Evolutionary conservation across 306 rosid genomes (phyloP), one percentile per base, ranked within the genome.

Genomic region (Trifolium dubium): DNA sequence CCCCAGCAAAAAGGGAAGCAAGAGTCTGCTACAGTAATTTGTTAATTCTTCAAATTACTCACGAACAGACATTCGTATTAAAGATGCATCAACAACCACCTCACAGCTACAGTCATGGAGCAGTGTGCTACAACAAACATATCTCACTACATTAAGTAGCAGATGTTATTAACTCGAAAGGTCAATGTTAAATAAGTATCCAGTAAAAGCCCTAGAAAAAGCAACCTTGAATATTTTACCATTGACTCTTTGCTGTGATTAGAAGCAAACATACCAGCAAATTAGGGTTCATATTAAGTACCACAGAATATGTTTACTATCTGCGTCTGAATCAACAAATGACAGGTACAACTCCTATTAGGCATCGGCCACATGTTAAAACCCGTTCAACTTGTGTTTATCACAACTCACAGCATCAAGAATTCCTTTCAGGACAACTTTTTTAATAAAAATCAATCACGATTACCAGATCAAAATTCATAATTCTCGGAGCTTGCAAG

Each of bases 121-220:
- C 81, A 78, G 30, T 49, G 78, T 79, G 86, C 81, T 80, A 78
- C 86, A 86, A 72, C 73, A 75, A 58, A 59, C 73, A 66, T 59
- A 82, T 82, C 86, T 79, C 86, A 82, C 85, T 80, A 81, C 90
- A 83, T 82, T 79, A 73, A 87, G 82, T 79, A 83, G 81, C 85
- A 83, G 53, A 84, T 51, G 69, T 80, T 73, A 85, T 67, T 55
- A 71, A 47, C 73, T 69, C 64, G 53, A 69, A 60, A 83, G 67
- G 73, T 55, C 65, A 71, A 74, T 40, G 39, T 78, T 64, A 79
- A 77, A 71, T 14, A 75, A 51, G 55, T 60, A 61, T 59, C 51
- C 59, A 77, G 43, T 64, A 69, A 72, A 64, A 40, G 58, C 43
- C 83, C 78, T 71, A 53, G 69, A 74, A 68, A 71, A 64, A 63